These are phyloP conservation scores for Hapsidospora chrysogenum DNA, from an alignment of 495 filamentous ascomycete genomes.

Conservation along the genomic window DNA sequence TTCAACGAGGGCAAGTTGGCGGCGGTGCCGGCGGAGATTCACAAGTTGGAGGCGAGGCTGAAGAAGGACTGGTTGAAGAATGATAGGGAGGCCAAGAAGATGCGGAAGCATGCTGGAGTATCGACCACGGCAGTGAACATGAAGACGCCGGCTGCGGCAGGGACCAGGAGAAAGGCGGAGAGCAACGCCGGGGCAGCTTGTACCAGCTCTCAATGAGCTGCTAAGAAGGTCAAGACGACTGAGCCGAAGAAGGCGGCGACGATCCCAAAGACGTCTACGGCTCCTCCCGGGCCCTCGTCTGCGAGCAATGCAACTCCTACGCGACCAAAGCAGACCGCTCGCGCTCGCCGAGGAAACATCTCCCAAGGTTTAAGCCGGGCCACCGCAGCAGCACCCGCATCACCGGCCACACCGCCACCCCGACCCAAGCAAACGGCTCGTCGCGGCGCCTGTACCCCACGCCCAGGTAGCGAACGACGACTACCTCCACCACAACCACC, in stretches of 20 bases:
- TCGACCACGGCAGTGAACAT: conserved; percentile 8
- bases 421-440: background rate
- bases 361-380: background rate
- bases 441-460: background rate
- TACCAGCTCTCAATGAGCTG: too few species aligned
- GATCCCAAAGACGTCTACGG: background rate
- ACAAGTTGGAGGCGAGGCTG: conserved; percentile 29
- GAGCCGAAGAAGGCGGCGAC: background rate
- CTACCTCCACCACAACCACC: too few species aligned
- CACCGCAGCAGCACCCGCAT: background rate
- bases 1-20: conserved; percentile 25
- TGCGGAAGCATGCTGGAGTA: conserved; percentile 1
- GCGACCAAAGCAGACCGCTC: background rate
- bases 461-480: too few species aligned
- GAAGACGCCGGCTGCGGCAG: conserved; percentile 18
- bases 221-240: background rate
- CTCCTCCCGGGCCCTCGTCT: background rate
- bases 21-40: conserved; percentile 23
- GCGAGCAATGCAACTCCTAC: too few species aligned
- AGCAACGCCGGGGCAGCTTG: background rate
- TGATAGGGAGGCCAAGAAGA: conserved; percentile 26
- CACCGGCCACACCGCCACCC: background rate
- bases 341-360: background rate
- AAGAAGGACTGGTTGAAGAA: conserved; percentile 33
- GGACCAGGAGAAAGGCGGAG: background rate